A percentile compares a stretch with the other conserved stretches of the same genome.
phyloP scores from a whole-genome alignment of 2,329 filamentous ascomycete species.

The Zymoseptoria crescenta region DNA sequence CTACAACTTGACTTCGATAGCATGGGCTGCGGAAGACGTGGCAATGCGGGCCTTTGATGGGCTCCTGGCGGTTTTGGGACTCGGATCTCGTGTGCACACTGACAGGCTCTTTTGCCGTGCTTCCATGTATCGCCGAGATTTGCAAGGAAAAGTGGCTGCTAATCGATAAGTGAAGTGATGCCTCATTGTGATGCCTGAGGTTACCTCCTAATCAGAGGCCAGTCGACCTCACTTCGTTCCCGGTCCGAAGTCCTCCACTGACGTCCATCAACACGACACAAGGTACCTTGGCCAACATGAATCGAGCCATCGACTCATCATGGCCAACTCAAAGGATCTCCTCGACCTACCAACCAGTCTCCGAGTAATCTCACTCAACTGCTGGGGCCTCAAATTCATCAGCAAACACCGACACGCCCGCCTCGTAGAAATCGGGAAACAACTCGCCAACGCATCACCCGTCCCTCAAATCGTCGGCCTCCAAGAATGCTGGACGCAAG shows the following conservation, averaged over 20 bases:
- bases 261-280: background rate
- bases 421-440: slow-evolving; percentile 73
- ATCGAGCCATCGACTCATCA: background rate
- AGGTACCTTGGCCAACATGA: background rate
- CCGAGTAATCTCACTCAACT: slow-evolving; percentile 83
- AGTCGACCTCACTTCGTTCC: background rate
- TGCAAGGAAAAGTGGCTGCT: background rate
- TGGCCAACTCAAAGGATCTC: background rate
- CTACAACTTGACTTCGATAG: background rate
- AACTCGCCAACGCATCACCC: slow-evolving; percentile 61
- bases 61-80: too few species aligned
- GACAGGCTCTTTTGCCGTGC: background rate
- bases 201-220: background rate
- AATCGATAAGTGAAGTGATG: background rate
- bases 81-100: background rate
- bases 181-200: background rate
- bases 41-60: too few species aligned
- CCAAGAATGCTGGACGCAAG: slow-evolving; percentile 87
- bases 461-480: slow-evolving; percentile 80
- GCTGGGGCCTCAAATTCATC: slow-evolving; percentile 90
- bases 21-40: too few species aligned
- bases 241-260: background rate
- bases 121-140: background rate
- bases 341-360: slow-evolving; percentile 40
- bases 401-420: slow-evolving; percentile 70